A percentile compares a stretch with the other conserved stretches of the same genome.
These are phyloP conservation scores for Hyaloperonospora arabidopsidis DNA, from an alignment of 352 stramenopile genomes.

Conservation along the genomic window DNA sequence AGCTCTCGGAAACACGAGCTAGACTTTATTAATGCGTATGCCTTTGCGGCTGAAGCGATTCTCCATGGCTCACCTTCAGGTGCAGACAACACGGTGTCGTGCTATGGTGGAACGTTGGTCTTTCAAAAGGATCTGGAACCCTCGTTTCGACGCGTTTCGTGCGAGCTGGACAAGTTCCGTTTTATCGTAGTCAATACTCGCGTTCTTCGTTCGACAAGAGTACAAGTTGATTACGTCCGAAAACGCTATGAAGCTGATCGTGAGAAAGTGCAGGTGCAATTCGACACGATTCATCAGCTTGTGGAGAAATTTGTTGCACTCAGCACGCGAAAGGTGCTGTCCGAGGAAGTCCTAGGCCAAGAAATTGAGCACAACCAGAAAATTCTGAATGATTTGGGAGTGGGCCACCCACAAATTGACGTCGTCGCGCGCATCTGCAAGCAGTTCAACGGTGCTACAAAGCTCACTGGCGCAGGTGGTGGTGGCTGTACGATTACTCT, in stretches of 20 bases:
- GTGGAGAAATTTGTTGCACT: constrained; percentile 49
- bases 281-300: constrained; percentile 78
- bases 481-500: constrained; percentile 87
- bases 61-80: constrained; percentile 87
- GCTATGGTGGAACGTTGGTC: constrained; percentile 78
- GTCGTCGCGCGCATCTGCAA: constrained; percentile 55
- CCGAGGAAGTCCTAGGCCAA: constrained; percentile 33
- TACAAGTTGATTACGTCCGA: constrained; percentile 74
- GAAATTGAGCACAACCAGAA: constrained; percentile 69
- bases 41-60: constrained; percentile 84
- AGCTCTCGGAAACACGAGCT: constrained; percentile 20
- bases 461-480: constrained; percentile 85
- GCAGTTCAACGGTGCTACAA: constrained; percentile 57
- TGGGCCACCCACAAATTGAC: constrained; percentile 81
- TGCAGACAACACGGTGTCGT: constrained; percentile 88
- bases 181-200: constrained; percentile 88
- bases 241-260: constrained; percentile 48
- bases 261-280: constrained; percentile 38
- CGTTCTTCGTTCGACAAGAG: constrained; percentile 84
- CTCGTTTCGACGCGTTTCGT: constrained; percentile 37
- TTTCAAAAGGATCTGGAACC: constrained; percentile 58
- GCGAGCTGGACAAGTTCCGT: constrained; percentile 55
- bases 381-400: constrained; percentile 68
- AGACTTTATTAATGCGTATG: constrained; percentile 76
- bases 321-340: constrained; percentile 31